phyloP scores from a whole-genome alignment of 176 grass and related monocot genomes.

The Aegilops speltoides region DNA sequence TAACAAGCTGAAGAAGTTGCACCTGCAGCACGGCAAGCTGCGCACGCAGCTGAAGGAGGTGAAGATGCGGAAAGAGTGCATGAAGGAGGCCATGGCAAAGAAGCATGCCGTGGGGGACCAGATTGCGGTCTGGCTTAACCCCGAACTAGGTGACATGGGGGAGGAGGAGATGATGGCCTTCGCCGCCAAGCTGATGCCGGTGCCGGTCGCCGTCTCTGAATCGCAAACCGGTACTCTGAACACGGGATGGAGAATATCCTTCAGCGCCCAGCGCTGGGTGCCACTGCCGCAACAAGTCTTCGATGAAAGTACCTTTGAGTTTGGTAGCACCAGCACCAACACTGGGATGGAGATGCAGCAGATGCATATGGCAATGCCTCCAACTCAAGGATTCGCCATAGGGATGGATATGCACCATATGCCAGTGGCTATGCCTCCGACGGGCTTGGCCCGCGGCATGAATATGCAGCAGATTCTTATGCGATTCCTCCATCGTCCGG shows the following conservation, averaged over 20 bases:
- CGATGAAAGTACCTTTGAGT: neutral
- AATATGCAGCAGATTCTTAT: no score
- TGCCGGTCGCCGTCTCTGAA: neutral
- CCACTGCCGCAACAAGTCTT: neutral
- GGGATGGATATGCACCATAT: no score
- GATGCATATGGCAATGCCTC: no score
- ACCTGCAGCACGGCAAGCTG: conserved; percentile 26
- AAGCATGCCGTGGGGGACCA: neutral
- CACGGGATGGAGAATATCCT: neutral
- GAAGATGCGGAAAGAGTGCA: conserved; percentile 9
- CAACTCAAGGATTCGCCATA: no score
- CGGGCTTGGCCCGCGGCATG: no score
- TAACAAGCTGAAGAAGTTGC: neutral
- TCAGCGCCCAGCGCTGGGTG: no score
- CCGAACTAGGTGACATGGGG: neutral
- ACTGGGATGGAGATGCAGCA: neutral
- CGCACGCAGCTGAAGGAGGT: conserved; percentile 1
- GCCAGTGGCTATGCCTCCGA: no score
- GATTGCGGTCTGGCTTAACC: neutral
- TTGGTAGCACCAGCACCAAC: neutral
- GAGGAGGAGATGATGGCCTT: neutral
- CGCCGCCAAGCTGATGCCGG: neutral
- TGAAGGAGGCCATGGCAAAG: conserved; percentile 8
- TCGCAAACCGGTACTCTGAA: neutral
- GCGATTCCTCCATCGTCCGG: no score